These are phyloP conservation scores for Penicillium lividum DNA, from an alignment of 495 filamentous ascomycete genomes.

Conservation along the genomic window DNA sequence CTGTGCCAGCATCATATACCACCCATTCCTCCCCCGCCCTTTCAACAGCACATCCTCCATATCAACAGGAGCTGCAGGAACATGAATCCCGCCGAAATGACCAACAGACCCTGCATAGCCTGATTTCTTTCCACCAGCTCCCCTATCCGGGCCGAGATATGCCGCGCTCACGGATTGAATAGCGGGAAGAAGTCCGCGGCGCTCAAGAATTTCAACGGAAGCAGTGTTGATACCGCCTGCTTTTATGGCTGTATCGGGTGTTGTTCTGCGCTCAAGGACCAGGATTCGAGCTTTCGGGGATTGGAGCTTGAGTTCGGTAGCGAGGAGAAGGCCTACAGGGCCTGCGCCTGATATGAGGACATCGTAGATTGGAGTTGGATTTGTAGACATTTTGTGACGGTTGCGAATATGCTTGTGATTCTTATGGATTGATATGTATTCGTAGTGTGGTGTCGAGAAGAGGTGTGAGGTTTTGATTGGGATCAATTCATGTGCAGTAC, in stretches of 20 bases:
- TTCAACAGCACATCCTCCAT: slow-evolving; percentile 2
- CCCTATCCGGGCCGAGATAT: background rate
- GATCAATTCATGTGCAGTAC: background rate
- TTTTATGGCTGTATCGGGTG: slow-evolving; percentile 24
- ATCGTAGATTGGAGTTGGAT: slow-evolving; percentile 4
- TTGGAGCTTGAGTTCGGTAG: slow-evolving; percentile 28
- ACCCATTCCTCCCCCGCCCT: background rate
- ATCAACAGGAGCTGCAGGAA: slow-evolving; percentile 31
- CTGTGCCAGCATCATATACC: slow-evolving; percentile 29
- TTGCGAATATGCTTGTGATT: too few relatives aligned
- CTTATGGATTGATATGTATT: background rate
- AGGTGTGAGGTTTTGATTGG: background rate
- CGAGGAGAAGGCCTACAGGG: slow-evolving; percentile 18
- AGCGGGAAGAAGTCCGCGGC: slow-evolving; percentile 31
- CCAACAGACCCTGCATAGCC: slow-evolving; percentile 24
- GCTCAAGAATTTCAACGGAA: slow-evolving; percentile 32
- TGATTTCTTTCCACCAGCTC: slow-evolving; percentile 1
- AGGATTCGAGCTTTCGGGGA: slow-evolving; percentile 20
- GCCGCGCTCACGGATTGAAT: slow-evolving; percentile 13
- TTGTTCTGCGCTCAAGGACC: slow-evolving; percentile 26
- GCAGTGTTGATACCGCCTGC: slow-evolving; percentile 25
- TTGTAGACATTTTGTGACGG: background rate
- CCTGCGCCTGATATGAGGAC: slow-evolving; percentile 17
- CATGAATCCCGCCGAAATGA: slow-evolving; percentile 32
- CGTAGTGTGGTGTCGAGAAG: background rate